Percentiles rank a stretch among this genome's conserved stretches.
phyloP scores from a whole-genome alignment of 257 asterid species.

The Avicennia marina region DNA sequence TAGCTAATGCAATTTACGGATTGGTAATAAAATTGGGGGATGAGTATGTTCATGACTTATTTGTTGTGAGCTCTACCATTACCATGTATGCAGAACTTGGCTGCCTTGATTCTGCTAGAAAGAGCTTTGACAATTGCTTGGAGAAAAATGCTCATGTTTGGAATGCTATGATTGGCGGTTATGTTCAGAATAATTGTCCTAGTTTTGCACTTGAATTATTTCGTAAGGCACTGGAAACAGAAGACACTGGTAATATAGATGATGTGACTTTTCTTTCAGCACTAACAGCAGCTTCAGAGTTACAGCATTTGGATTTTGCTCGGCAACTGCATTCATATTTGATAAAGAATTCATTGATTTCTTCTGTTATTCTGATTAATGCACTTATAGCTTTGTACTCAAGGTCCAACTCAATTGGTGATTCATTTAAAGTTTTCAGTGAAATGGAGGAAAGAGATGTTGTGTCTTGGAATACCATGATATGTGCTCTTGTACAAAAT shows the following conservation, averaged over 20 bases:
- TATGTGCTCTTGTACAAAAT: conserved; percentile 53
- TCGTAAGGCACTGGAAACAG: conserved; percentile 30
- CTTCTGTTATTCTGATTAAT: conserved; percentile 32
- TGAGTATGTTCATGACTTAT: conserved; percentile 43
- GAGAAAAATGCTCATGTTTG: conserved; percentile 53
- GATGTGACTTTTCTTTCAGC: conserved; percentile 55
- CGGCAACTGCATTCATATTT: conserved; percentile 50
- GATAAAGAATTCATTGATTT: conserved; percentile 30
- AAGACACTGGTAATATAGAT: conserved; percentile 30
- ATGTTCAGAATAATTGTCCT: conserved; percentile 43
- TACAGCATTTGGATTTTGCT: conserved; percentile 38
- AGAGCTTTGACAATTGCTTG: conserved; percentile 36
- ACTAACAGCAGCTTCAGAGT: conserved; percentile 52
- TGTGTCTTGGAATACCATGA: conserved; percentile 65
- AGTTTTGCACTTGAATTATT: conserved; percentile 43
- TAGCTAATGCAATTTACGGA: conserved; percentile 42
- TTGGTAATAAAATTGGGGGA: conserved; percentile 39
- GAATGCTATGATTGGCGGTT: conserved; percentile 56
- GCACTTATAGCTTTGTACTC: conserved; percentile 52
- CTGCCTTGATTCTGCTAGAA: conserved; percentile 33
- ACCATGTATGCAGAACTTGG: conserved; percentile 57
- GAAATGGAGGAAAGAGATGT: conserved; percentile 49
- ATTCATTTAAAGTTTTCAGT: conserved; percentile 45
- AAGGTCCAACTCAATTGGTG: conserved; percentile 35
- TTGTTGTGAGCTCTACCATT: conserved; percentile 58